Base-by-base conservation (phyloP, 1,139 yeast genomes). In the Debaryomyces sp. region DNA sequence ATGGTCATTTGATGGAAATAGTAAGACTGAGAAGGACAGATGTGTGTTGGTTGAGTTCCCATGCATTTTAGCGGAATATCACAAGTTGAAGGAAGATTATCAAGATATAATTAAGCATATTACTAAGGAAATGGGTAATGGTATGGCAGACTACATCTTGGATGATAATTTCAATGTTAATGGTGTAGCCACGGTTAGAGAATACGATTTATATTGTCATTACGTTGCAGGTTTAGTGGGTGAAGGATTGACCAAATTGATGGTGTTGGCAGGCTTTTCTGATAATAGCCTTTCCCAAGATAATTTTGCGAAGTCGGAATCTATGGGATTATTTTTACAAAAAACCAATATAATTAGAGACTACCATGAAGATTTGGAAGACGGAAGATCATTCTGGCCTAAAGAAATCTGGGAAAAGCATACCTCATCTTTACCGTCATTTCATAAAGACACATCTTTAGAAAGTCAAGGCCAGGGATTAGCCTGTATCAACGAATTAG, bases 201-300 rank as follows among this genome's bases (percentile, higher is more conserved):
- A 91, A 63, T 95, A 87, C 64, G 94, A 95, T 64, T 75, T 85
- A 54, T 94, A 94, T 74, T 94, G 99, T 68, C 95, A 92, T 69
- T 90, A 92, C 63, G 99, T 94, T 50, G 99, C 99, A 0, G 99
- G 99, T 2, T 77, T 95, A 48, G 98, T 94, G 39, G 99, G 99
- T 47, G 97, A 91, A 63, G 99, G 99, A 1, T 75, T 91, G 57
- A 91, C 98, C 9, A 81, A 87, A 54, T 75, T 95, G 70, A 83
- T 91, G 62, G 85, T 85, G 21, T 74, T 81, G 46, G 94, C 95
- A 13, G 68, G 74, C 6, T 86, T 87, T 60, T 82, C 85, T 43
- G 85, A 84, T 47, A 63, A 76, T 2, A 72, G 73, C 9, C 71
- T 81, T 29, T 67, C 79, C 44, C 66, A 70, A 17, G 79, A 84